Percentiles rank a stretch among this genome's conserved stretches.
These are phyloP conservation scores for Penicillium italicum DNA, from an alignment of 2,329 filamentous ascomycete species.

Conservation along the genomic window DNA sequence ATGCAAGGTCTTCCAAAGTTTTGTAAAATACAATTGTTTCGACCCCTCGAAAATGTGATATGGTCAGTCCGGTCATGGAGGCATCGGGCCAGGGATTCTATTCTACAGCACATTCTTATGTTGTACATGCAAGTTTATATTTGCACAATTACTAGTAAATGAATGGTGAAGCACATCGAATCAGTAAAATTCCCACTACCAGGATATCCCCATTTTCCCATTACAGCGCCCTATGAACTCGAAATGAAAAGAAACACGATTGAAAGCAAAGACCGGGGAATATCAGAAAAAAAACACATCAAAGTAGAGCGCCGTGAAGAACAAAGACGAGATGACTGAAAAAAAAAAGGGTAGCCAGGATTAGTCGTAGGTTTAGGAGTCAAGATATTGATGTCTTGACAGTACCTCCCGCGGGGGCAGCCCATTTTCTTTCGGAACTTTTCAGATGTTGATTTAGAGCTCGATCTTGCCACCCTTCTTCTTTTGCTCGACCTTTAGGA, in stretches of 20 bases:
- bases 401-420: slow-evolving; percentile 2
- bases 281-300: slow-evolving; percentile 26
- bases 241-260: slow-evolving; percentile 17
- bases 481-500: slow-evolving; percentile 96
- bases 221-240: slow-evolving; percentile 40
- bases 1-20: neutral
- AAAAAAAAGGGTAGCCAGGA: neutral
- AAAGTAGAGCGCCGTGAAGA: slow-evolving; percentile 28
- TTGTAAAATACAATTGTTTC: neutral
- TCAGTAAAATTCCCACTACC: slow-evolving; percentile 32
- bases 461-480: slow-evolving; percentile 62
- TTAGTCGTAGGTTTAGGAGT: neutral
- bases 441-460: slow-evolving; percentile 3
- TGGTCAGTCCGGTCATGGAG: neutral
- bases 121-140: neutral
- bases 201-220: slow-evolving; percentile 38
- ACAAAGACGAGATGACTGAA: slow-evolving; percentile 9
- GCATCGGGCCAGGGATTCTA: neutral
- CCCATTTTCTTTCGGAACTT: slow-evolving; percentile 2
- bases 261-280: slow-evolving; percentile 24
- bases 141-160: neutral
- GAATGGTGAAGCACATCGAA: slow-evolving; percentile 10
- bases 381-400: neutral
- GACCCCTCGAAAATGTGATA: neutral
- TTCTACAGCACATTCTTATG: too few species aligned